Percentiles rank a stretch among this genome's conserved stretches.
These are phyloP conservation scores for Penicillium griseofulvum DNA, from an alignment of 2,329 filamentous ascomycete genomes.

Conservation along the genomic window DNA sequence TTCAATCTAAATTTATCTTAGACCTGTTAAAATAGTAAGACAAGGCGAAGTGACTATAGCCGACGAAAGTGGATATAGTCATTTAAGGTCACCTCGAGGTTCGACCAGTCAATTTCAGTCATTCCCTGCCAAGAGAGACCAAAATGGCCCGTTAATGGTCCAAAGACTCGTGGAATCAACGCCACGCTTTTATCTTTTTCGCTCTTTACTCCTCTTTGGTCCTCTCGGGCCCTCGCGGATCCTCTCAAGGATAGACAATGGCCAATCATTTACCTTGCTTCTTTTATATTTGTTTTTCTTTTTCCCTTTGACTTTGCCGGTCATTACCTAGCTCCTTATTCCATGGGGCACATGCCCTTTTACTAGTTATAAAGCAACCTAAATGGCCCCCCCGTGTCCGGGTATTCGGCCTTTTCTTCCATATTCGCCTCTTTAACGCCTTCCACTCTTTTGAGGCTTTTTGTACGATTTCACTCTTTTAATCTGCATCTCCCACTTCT, in stretches of 20 bases:
- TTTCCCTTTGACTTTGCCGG: slow-evolving; percentile 21
- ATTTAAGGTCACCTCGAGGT: slow-evolving; percentile 1
- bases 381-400: not conserved
- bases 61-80: slow-evolving; percentile 3
- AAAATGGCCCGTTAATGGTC: slow-evolving; percentile 4
- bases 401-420: slow-evolving; percentile 1
- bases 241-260: not conserved
- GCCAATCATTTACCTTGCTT: slow-evolving; percentile 9
- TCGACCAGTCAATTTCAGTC: not conserved
- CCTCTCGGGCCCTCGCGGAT: not conserved
- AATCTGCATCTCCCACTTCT: slow-evolving; percentile 6
- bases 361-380: not conserved
- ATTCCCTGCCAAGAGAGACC: slow-evolving; percentile 9
- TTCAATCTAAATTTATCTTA: not conserved
- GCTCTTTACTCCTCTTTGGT: not conserved
- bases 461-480: slow-evolving; percentile 6
- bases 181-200: slow-evolving; percentile 11
- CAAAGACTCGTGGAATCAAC: slow-evolving; percentile 16
- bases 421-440: slow-evolving; percentile 1
- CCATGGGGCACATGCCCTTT: not conserved
- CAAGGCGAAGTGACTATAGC: not conserved
- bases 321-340: slow-evolving; percentile 1
- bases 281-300: slow-evolving; percentile 8
- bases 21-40: not conserved
- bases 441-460: slow-evolving; percentile 4